These are phyloP conservation scores for Petrea volubilis DNA, from an alignment of 257 asterid genomes.

Conservation along the genomic window DNA sequence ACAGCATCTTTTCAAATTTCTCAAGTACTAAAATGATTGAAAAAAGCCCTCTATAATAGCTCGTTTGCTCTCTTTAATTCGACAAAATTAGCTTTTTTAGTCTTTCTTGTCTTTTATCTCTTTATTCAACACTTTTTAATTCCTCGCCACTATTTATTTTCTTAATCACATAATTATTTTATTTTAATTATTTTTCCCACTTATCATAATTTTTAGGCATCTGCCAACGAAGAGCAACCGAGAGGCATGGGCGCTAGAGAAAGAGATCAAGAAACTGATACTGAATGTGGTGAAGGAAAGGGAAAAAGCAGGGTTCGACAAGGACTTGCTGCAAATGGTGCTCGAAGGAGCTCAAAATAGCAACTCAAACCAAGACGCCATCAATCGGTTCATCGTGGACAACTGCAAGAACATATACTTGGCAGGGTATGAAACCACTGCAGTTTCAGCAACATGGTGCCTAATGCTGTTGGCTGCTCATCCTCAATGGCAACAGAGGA, in stretches of 20 bases:
- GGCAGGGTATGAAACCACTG: conserved; percentile 73
- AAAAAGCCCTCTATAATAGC: no score
- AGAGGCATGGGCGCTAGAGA: conserved; percentile 58
- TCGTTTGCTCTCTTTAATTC: no score
- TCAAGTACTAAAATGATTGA: no score
- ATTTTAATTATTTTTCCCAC: no score
- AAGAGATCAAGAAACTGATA: conserved; percentile 39
- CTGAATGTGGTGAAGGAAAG: conserved; percentile 53
- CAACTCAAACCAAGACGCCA: conserved; percentile 29
- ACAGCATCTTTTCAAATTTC: neutral
- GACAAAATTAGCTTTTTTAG: no score
- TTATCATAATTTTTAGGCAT: conserved; percentile 23
- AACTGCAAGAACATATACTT: conserved; percentile 64
- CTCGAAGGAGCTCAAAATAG: conserved; percentile 50
- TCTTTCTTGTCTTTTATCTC: no score
- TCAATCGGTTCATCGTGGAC: conserved; percentile 57
- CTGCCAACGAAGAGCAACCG: conserved; percentile 32
- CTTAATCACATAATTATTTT: no score
- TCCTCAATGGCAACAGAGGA: conserved; percentile 50
- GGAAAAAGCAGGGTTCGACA: conserved; percentile 31
- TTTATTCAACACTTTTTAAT: no score
- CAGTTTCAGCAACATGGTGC: conserved; percentile 64
- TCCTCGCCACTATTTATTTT: no score
- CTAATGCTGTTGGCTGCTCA: conserved; percentile 60
- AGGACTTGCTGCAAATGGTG: conserved; percentile 57